These are phyloP conservation scores for Auriscalpium microsporum DNA, from an alignment of 768 basidiomycete species.

Conservation along the genomic window DNA sequence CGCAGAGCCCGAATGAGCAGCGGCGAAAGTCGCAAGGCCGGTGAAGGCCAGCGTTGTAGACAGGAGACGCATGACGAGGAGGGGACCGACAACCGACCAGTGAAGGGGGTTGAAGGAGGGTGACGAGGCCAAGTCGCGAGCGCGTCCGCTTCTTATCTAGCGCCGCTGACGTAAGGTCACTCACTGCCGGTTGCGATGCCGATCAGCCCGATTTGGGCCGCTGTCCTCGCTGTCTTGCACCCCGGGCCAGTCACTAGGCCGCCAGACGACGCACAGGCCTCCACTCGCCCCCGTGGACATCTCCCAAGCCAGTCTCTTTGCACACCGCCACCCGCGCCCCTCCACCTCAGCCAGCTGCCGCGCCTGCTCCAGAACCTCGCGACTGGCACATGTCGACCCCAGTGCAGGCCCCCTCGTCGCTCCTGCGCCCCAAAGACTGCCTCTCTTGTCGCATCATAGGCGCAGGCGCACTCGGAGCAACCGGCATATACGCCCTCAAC, in stretches of 20 bases:
- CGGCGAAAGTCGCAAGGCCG: slow-evolving; percentile 12
- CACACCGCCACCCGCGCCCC: no score
- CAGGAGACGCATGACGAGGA: slow-evolving; percentile 9
- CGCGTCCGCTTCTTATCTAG: neutral
- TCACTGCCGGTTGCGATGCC: neutral
- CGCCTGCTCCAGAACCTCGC: no score
- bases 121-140: neutral
- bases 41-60: slow-evolving; percentile 10
- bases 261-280: no score
- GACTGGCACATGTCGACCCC: no score
- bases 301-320: no score
- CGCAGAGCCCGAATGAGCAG: slow-evolving; percentile 16
- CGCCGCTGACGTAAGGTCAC: neutral
- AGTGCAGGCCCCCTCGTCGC: no score
- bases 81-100: slow-evolving; percentile 1
- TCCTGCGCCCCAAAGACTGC: slow-evolving; percentile 33
- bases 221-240: no score
- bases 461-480: slow-evolving; percentile 49
- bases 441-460: slow-evolving; percentile 60
- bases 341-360: no score
- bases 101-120: slow-evolving; percentile 6
- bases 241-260: no score
- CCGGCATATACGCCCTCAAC: slow-evolving; percentile 58
- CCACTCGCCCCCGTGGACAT: no score
- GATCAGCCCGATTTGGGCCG: no score